A percentile compares a stretch with the other conserved stretches of the same genome.
These are phyloP conservation scores for Lodderomyces pseudojiufengensis DNA, from an alignment of 1,139 yeast genomes.

Conservation along the genomic window DNA sequence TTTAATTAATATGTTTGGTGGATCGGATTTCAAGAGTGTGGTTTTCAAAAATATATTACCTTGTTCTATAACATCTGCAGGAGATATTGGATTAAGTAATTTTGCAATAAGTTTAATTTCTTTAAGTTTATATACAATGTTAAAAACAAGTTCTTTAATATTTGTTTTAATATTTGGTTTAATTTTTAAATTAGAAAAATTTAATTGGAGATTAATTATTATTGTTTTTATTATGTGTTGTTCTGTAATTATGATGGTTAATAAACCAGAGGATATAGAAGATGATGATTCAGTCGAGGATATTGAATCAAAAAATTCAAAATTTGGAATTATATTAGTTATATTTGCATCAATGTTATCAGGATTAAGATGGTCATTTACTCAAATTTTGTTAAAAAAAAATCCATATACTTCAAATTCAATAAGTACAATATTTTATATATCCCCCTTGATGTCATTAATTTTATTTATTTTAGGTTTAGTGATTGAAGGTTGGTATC, in stretches of 20 bases:
- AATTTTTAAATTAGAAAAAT: conserved; percentile 68
- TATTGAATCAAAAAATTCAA: conserved; percentile 16
- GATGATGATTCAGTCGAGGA: conserved; percentile 1
- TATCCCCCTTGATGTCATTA: conserved; percentile 80
- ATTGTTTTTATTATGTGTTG: conserved; percentile 75
- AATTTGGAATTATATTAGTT: conserved; percentile 69
- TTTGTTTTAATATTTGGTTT: conserved; percentile 88
- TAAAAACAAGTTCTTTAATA: conserved; percentile 79
- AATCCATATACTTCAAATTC: conserved; percentile 67
- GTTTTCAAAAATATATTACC: conserved; percentile 71
- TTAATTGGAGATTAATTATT: conserved; percentile 58
- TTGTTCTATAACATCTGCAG: conserved; percentile 83
- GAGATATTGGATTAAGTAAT: conserved; percentile 92
- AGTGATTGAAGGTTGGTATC: conserved; percentile 59
- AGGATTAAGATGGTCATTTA: conserved; percentile 92
- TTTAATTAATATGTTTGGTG: too few species aligned
- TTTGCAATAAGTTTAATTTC: conserved; percentile 76
- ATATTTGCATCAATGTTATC: conserved; percentile 75
- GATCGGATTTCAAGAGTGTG: too few species aligned
- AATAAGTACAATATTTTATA: conserved; percentile 72
- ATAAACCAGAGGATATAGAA: conserved; percentile 22
- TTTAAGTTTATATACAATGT: conserved; percentile 86
- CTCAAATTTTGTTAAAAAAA: conserved; percentile 68
- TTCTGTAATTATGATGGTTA: conserved; percentile 88
- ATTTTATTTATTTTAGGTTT: conserved; percentile 59